These are phyloP conservation scores for Quercus ilex DNA, from an alignment of 306 rosid species.

Conservation along the genomic window DNA sequence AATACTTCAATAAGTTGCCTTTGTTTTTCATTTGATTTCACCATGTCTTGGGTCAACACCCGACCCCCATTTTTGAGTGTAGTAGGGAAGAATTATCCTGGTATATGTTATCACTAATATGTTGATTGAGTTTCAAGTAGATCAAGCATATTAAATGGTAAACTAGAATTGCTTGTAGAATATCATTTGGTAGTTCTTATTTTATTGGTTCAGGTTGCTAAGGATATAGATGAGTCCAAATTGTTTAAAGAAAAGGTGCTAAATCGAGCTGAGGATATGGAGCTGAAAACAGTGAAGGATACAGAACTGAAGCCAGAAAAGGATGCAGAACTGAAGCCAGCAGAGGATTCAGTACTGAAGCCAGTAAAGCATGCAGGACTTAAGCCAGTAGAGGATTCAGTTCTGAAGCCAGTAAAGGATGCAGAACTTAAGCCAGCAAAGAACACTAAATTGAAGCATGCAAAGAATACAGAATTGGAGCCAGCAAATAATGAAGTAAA, in stretches of 20 bases:
- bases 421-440: slow-evolving; percentile 30
- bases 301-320: neutral
- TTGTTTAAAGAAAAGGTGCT: slow-evolving; percentile 24
- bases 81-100: slow-evolving; percentile 6
- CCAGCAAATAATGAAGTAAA: too few species aligned
- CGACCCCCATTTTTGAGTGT: slow-evolving; percentile 8
- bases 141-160: neutral
- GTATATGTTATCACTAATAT: neutral
- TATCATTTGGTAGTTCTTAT: neutral
- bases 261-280: slow-evolving; percentile 27
- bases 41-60: neutral
- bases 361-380: slow-evolving; percentile 18
- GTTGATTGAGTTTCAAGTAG: neutral
- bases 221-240: slow-evolving; percentile 27
- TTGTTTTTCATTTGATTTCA: slow-evolving; percentile 11
- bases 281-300: neutral
- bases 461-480: too few species aligned
- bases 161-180: slow-evolving; percentile 1
- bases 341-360: slow-evolving; percentile 12
- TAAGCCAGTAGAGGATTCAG: too few species aligned
- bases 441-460: slow-evolving; percentile 11
- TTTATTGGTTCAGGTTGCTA: slow-evolving; percentile 28
- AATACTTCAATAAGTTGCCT: slow-evolving; percentile 7
- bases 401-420: too few species aligned
- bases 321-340: slow-evolving; percentile 1